Percentiles rank a stretch among this genome's conserved stretches.
These are phyloP conservation scores for Posidonia australis DNA, from an alignment of 106 monocot species.

Conservation along the genomic window DNA sequence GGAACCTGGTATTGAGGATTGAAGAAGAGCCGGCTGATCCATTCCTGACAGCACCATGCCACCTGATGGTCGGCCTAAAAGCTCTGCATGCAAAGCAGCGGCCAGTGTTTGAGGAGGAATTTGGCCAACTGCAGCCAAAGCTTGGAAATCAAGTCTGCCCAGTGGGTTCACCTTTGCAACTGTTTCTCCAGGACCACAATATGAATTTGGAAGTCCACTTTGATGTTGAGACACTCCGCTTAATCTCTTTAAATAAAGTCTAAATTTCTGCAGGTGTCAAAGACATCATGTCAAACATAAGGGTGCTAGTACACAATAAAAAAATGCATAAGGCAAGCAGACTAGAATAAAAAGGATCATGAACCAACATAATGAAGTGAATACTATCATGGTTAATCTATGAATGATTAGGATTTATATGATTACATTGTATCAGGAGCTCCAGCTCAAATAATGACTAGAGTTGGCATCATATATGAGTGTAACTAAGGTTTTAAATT, in stretches of 20 bases:
- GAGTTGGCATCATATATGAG: too few species aligned
- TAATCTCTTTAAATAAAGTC: slow-evolving; percentile 80
- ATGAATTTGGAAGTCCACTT: slow-evolving; percentile 38
- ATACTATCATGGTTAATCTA: too few species aligned
- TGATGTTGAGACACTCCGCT: slow-evolving; percentile 74
- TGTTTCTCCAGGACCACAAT: slow-evolving; percentile 45
- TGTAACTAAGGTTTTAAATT: too few species aligned
- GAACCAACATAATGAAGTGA: too few species aligned
- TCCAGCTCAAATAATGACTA: too few species aligned
- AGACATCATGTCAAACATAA: too few species aligned
- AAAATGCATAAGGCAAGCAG: too few species aligned
- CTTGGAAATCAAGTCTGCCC: slow-evolving; percentile 64
- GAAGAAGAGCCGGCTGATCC: slow-evolving; percentile 10
- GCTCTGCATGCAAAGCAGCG: slow-evolving; percentile 18
- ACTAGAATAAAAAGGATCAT: too few species aligned
- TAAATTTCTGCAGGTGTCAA: slow-evolving; percentile 65
- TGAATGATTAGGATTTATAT: too few species aligned
- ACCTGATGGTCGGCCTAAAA: slow-evolving; percentile 12
- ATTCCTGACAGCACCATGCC: slow-evolving; percentile 5
- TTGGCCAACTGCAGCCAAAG: slow-evolving; percentile 67
- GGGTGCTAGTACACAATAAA: too few species aligned
- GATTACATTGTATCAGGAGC: too few species aligned
- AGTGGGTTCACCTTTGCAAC: slow-evolving; percentile 43
- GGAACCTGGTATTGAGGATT: slow-evolving; percentile 9
- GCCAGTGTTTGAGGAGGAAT: slow-evolving; percentile 39